Percentiles rank a stretch among this genome's conserved stretches.
Evolutionary conservation across 2,329 filamentous ascomycete genomes (phyloP).

Genomic region (Alternaria tenuissima): DNA sequence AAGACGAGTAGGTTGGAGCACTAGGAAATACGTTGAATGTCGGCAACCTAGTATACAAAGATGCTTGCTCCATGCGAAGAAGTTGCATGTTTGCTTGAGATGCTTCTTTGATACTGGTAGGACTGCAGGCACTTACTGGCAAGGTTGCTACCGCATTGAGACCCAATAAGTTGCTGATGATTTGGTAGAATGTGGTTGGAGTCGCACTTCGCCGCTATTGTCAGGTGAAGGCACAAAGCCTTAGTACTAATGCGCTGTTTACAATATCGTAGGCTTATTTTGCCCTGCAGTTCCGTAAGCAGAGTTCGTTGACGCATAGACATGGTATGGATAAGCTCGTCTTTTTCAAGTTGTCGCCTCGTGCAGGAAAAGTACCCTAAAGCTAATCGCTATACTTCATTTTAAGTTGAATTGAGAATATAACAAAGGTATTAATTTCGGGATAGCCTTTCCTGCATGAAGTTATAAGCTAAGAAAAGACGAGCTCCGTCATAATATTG

Average conservation of each 20-base stretch:
- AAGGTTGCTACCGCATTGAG: slow-evolving; percentile 24
- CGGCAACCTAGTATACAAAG: neutral
- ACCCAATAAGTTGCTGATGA: neutral
- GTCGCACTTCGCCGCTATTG: neutral
- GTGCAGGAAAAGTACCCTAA: too few relatives aligned
- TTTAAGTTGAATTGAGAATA: too few relatives aligned
- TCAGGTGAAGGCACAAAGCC: neutral
- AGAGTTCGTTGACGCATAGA: neutral
- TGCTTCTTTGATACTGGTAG: neutral
- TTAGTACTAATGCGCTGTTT: neutral
- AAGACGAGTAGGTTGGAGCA: neutral
- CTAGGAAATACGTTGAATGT: neutral
- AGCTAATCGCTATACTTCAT: too few relatives aligned
- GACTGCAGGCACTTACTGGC: slow-evolving; percentile 13
- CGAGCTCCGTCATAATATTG: slow-evolving; percentile 8
- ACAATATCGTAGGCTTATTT: neutral
- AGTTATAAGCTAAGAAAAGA: neutral
- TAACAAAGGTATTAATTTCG: neutral
- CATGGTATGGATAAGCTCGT: too few relatives aligned
- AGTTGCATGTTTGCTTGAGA: neutral
- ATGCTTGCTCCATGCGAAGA: neutral
- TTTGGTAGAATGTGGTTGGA: neutral
- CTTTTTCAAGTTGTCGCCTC: too few relatives aligned
- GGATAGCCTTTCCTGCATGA: neutral
- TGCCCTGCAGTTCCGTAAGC: slow-evolving; percentile 13